Evolutionary conservation across 306 rosid species (phyloP), one percentile per base, ranked within the genome.

Genomic region (Glycyrrhiza uralensis): DNA sequence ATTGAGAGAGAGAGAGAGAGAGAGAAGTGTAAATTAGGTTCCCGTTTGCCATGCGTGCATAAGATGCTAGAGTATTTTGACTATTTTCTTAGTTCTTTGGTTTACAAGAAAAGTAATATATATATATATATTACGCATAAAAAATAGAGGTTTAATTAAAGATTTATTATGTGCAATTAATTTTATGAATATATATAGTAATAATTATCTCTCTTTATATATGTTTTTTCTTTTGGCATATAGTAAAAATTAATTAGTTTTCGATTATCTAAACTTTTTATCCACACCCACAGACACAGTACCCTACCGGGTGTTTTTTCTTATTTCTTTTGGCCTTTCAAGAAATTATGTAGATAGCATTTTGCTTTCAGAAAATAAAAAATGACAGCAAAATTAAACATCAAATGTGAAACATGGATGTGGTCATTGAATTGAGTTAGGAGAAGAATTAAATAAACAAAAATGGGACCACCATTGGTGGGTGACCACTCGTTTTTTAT

Each of bases 391-490:
- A 22, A 26, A 47, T n/a, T n/a, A n/a, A n/a, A 38, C 19, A 28
- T 18, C 39, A 29, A 8, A 56, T 41, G 7, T 22, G 54, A 23
- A 62, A 59, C 19, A 42, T 35, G 63, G 45, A 1, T 32, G 12
- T 32, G 26, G 5, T 45, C 12, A 26, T 19, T 72, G 44, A 62
- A 18, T 68, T 26, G 54, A 17, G 26, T 36, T 4, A 7, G 12
- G 36, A 77, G 51, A 14, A 38, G 9, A 54, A n/a, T n/a, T n/a
- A n/a, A 49, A 26, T 28, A 4, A 61, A 29, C 18, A 8, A 50
- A 69, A 61, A 71, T 47, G 67, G 62, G 78, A 1, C 42, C 45
- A 78, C 2, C 0, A 3, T 7, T 19, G 51, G 67, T 69, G 20
- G 68, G 60, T 18, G 58, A 24, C 51, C 44, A 52, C 28, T 64